Base-by-base conservation (phyloP, 2,329 filamentous ascomycete genomes). In the Nemania diffusa region DNA sequence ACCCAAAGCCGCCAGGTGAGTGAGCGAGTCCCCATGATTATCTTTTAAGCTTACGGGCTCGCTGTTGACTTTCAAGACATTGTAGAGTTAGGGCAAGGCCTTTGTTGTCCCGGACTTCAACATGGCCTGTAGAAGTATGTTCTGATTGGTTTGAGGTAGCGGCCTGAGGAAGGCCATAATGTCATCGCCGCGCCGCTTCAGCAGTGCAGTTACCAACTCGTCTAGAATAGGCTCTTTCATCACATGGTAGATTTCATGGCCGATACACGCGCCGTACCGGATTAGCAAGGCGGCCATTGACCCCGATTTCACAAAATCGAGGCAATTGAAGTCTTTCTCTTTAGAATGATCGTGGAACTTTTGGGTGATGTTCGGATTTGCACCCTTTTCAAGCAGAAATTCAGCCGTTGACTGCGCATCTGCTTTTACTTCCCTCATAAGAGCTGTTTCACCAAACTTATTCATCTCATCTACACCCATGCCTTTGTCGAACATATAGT, bases 311-410 rank as follows among this genome's bases (percentile, higher is more conserved):
- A 20, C 40, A n/a, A 5, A n/a, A 44, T 44, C 40, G 5, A 44
- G 7, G 40, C 40, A n/a, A n/a, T n/a, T n/a, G n/a, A n/a, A n/a
- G n/a, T n/a, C n/a, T n/a, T n/a, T n/a, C 7, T 44, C 40, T 17
- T 44, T 44, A 5, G 11, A 44, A 15, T 44, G 40, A 22, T 6
- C 59, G n/a, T n/a, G n/a, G n/a, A n/a, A n/a, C n/a, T n/a, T n/a
- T n/a, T n/a, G n/a, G n/a, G n/a, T n/a, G n/a, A 46, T 22, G 20
- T 62, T 50, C n/a, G 51, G 53, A 32, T 52, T 13, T 11, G 63
- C 57, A 22, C 32, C 22, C 27, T 40, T 17, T 32, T 1, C 13
- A 1, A 65, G 32, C 20, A 65, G 32, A 52, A 22, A 50, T 34
- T 57, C 32, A 5, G 34, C 57, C 29, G 11, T 57, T 37, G 17